phyloP scores from a whole-genome alignment of 164 flowering plant species.

The Magnolia changhungtana region DNA sequence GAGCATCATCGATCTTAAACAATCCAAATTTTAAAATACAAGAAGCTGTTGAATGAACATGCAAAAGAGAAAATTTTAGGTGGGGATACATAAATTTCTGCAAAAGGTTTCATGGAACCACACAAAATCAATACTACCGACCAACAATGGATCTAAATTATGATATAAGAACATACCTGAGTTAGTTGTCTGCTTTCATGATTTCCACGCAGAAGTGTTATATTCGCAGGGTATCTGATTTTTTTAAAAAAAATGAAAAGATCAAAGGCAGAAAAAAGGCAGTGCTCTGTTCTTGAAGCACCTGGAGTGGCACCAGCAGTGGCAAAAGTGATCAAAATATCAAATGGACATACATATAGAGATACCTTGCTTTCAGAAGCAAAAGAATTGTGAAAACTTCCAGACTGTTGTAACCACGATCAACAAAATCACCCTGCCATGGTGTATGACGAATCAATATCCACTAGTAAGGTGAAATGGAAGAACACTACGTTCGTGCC shows the following conservation, averaged over 20 bases:
- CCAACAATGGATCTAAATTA: neutral
- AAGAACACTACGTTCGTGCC: neutral
- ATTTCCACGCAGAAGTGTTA: constrained; percentile 96
- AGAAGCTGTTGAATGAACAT: too few relatives aligned
- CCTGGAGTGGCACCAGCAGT: neutral
- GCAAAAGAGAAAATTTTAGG: too few relatives aligned
- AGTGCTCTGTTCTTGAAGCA: neutral
- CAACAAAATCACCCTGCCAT: constrained; percentile 97
- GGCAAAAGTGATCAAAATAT: neutral
- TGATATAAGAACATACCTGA: constrained; percentile 49
- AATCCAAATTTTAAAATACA: too few relatives aligned
- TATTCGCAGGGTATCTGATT: constrained; percentile 87
- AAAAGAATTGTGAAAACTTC: constrained; percentile 96
- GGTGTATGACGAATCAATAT: neutral
- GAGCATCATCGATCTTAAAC: too few relatives aligned
- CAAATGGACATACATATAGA: neutral
- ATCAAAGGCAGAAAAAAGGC: neutral
- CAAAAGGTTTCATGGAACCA: neutral
- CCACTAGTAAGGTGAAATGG: neutral
- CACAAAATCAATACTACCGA: neutral
- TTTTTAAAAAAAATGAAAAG: neutral
- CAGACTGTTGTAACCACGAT: constrained; percentile 96
- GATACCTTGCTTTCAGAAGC: constrained; percentile 97
- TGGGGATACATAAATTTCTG: neutral
- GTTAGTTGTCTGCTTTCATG: constrained; percentile 98